Evolutionary conservation across 768 basidiomycete genomes (phyloP).

Genomic region (Suillus lakei): DNA sequence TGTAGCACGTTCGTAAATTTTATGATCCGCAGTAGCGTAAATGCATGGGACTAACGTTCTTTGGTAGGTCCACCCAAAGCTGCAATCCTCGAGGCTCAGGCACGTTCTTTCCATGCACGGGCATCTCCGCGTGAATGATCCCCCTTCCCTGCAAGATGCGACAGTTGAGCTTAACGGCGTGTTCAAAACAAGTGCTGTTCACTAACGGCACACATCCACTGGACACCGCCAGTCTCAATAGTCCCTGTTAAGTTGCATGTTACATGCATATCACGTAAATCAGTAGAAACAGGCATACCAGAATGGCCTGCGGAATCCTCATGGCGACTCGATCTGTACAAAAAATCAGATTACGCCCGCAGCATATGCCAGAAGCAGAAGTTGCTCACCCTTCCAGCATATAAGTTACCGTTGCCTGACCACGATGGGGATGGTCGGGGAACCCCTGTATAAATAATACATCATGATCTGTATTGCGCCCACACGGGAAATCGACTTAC

Average conservation of each 20-base stretch:
- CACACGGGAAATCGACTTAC: constrained; percentile 42
- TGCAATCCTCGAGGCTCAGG: constrained; percentile 86
- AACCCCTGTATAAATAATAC: constrained; percentile 60
- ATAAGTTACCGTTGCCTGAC: constrained; percentile 88
- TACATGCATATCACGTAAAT: not conserved
- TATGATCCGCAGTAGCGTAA: constrained; percentile 7
- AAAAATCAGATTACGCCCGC: not conserved
- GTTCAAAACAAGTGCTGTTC: constrained; percentile 8
- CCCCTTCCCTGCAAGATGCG: constrained; percentile 54
- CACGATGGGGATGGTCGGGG: constrained; percentile 92
- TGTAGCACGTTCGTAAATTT: constrained; percentile 38
- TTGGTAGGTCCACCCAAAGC: constrained; percentile 85
- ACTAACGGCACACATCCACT: constrained; percentile 91
- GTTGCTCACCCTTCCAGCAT: constrained; percentile 75
- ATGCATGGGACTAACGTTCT: constrained; percentile 47
- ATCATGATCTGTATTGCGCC: not conserved
- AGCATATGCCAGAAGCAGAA: not conserved
- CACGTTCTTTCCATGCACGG: constrained; percentile 66
- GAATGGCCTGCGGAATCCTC: constrained; percentile 92
- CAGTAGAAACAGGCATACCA: constrained; percentile 37
- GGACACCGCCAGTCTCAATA: constrained; percentile 82
- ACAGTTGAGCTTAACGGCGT: not conserved
- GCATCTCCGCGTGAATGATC: constrained; percentile 90
- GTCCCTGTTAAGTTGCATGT: constrained; percentile 27
- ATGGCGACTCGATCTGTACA: constrained; percentile 67